These are phyloP conservation scores for Litchi chinensis DNA, from an alignment of 345 rosid species.

Conservation along the genomic window DNA sequence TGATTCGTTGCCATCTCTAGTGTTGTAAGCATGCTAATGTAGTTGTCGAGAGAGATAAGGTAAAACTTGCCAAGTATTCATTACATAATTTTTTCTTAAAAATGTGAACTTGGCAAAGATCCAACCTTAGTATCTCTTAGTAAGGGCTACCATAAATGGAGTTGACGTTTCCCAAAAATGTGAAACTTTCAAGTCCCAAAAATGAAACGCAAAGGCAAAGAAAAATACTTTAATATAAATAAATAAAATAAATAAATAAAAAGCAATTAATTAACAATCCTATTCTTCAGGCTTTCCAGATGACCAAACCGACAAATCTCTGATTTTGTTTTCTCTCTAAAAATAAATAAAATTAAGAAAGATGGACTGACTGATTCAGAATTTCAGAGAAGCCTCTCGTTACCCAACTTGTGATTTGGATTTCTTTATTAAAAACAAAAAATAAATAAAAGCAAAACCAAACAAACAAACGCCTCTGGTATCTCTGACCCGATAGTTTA, in stretches of 20 bases:
- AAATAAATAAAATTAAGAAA: not conserved
- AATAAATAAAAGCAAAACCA: not conserved
- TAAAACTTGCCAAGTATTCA: not conserved
- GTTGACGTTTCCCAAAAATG: constrained; percentile 14
- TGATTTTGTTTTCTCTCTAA: constrained; percentile 5
- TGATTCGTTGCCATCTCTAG: too few species aligned
- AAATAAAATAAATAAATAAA: not conserved
- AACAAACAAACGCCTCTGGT: constrained; percentile 46
- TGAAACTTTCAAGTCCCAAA: not conserved
- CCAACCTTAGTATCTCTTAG: too few species aligned
- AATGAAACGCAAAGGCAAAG: not conserved
- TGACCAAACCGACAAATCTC: constrained; percentile 55
- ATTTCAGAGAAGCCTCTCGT: not conserved
- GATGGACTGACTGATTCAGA: constrained; percentile 53
- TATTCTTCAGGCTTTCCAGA: constrained; percentile 64
- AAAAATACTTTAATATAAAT: not conserved
- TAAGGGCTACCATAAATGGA: not conserved
- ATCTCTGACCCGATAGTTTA: constrained; percentile 86
- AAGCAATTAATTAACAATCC: constrained; percentile 22
- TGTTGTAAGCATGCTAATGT: not conserved
- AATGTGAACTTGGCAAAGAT: too few species aligned
- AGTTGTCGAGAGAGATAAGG: not conserved
- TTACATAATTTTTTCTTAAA: not conserved
- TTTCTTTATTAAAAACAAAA: constrained; percentile 15
- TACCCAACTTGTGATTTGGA: constrained; percentile 39